Conservation (phyloP, 2,329 filamentous ascomycete species). For the Pseudocercospora cruenta region DNA sequence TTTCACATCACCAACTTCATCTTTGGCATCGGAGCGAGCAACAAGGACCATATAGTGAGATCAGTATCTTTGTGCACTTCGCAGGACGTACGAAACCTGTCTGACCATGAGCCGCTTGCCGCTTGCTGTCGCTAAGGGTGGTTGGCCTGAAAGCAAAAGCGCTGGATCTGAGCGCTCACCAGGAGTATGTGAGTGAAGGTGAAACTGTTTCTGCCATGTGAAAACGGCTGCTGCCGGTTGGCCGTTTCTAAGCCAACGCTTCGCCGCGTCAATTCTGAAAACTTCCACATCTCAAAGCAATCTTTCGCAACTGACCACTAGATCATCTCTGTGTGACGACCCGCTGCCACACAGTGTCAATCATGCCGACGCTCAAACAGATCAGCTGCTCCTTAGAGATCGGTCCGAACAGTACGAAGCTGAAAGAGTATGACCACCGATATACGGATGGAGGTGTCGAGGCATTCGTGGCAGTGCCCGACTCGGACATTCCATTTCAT, state of each 20-base stretch:
- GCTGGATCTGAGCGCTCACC: background rate
- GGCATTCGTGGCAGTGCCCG: conserved; percentile 56
- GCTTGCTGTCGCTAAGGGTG: background rate
- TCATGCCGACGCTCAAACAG: conserved; percentile 59
- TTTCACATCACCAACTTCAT: no score
- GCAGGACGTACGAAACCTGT: background rate
- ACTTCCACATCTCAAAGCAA: background rate
- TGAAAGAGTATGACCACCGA: conserved; percentile 54
- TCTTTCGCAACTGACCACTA: background rate
- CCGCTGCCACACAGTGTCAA: conserved; percentile 11
- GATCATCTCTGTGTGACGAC: background rate
- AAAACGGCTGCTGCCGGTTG: background rate
- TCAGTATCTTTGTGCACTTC: background rate
- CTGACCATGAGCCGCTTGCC: background rate
- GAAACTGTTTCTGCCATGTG: background rate
- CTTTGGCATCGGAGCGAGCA: background rate
- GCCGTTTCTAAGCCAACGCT: background rate
- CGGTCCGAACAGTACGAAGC: conserved; percentile 44
- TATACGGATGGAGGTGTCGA: conserved; percentile 59
- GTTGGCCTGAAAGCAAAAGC: background rate
- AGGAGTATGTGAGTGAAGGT: background rate
- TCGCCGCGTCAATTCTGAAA: background rate
- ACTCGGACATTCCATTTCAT: conserved; percentile 50
- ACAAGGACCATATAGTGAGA: background rate
- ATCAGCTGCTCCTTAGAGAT: conserved; percentile 58